phyloP scores from a whole-genome alignment of 225 moss, liverwort and hornwort genomes.

The Climacium dendroides region DNA sequence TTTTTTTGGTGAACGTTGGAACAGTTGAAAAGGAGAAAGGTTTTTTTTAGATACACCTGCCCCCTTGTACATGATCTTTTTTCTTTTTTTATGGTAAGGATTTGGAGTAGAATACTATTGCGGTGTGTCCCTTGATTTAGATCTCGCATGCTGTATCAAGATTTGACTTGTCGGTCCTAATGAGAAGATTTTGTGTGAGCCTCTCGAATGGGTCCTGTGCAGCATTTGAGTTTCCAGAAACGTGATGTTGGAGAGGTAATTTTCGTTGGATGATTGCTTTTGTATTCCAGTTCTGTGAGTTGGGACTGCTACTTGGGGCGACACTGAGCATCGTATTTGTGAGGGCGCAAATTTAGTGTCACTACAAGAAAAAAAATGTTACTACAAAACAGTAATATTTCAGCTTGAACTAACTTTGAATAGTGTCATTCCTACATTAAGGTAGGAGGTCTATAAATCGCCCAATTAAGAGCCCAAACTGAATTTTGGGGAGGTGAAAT shows the following conservation, averaged over 20 bases:
- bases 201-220: background rate
- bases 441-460: too few relatives aligned
- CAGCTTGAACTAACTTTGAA: background rate
- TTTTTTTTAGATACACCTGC: background rate
- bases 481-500: too few relatives aligned
- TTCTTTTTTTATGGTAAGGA: background rate
- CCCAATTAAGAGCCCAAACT: too few relatives aligned
- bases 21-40: background rate
- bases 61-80: background rate
- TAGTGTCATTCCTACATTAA: background rate
- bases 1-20: background rate
- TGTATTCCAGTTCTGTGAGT: background rate
- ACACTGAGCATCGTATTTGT: background rate
- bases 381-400: background rate
- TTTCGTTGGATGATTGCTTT: background rate
- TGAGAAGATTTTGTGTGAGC: conserved; percentile 2
- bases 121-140: background rate
- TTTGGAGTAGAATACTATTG: background rate
- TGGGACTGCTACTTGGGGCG: background rate
- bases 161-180: background rate
- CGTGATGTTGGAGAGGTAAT: background rate
- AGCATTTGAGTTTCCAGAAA: background rate
- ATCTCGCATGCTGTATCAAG: background rate
- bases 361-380: background rate
- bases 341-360: background rate